Percentiles rank a stretch among this genome's conserved stretches.
These are phyloP conservation scores for Wallacemonas collosoma DNA, from an alignment of 208 protist genomes.

Conservation along the genomic window DNA sequence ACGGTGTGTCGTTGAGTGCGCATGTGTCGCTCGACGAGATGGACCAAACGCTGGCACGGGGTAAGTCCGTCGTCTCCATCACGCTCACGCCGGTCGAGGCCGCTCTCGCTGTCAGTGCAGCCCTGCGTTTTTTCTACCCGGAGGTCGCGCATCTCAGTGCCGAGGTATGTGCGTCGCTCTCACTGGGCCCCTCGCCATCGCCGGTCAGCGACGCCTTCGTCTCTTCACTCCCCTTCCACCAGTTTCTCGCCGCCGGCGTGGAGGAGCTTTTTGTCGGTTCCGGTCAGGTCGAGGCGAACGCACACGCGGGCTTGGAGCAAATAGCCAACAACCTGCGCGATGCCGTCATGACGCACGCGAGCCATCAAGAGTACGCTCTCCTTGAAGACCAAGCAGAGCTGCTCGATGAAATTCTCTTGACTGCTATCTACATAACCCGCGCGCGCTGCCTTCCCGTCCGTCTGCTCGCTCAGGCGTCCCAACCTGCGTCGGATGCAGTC, in stretches of 20 bases:
- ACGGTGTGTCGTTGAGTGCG: constrained; percentile 40
- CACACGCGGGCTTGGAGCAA: constrained; percentile 73
- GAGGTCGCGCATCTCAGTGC: constrained; percentile 15
- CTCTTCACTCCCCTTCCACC: constrained; percentile 39
- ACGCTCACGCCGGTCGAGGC: constrained; percentile 78
- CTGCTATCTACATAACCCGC: constrained; percentile 71
- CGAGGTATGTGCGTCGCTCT: constrained; percentile 13
- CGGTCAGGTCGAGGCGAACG: constrained; percentile 21
- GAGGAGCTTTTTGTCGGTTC: constrained; percentile 46
- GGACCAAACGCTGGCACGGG: background rate
- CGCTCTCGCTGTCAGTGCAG: constrained; percentile 46
- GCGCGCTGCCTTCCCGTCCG: constrained; percentile 58
- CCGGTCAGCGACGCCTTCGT: constrained; percentile 56
- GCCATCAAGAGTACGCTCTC: constrained; percentile 52
- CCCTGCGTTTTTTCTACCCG: constrained; percentile 76
- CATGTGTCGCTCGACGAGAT: constrained; percentile 14
- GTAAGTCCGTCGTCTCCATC: constrained; percentile 41
- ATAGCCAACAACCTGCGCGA: constrained; percentile 72
- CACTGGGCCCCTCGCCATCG: constrained; percentile 23
- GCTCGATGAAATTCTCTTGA: constrained; percentile 59
- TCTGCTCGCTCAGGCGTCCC: constrained; percentile 26
- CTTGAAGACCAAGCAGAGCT: constrained; percentile 49
- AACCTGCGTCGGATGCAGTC: constrained; percentile 21
- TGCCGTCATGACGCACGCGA: constrained; percentile 55
- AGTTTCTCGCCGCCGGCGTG: constrained; percentile 50